Evolutionary conservation across 2,329 filamentous ascomycete species (phyloP).

Genomic region (Hypoxylon sp.): DNA sequence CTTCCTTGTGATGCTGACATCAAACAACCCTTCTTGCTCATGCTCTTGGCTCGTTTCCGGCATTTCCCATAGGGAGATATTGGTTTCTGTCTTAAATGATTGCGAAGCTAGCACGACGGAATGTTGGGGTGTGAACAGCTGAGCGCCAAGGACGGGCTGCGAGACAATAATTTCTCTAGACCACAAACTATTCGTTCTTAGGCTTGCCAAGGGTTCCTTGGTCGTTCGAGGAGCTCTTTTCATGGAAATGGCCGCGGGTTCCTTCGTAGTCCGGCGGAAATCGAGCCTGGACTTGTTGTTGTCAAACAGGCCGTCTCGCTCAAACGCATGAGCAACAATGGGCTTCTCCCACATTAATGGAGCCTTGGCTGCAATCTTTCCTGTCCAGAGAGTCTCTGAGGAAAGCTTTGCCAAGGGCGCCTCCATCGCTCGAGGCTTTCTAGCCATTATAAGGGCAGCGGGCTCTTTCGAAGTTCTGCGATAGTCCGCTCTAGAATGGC

Average conservation of each 20-base stretch:
- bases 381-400: conserved; percentile 55
- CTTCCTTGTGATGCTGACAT: conserved; percentile 39
- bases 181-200: conserved; percentile 33
- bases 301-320: conserved; percentile 43
- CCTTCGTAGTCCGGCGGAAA: conserved; percentile 42
- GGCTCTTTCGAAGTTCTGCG: conserved; percentile 40
- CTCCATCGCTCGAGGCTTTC: conserved; percentile 33
- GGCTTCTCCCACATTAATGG: conserved; percentile 41
- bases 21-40: conserved; percentile 47
- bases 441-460: conserved; percentile 40
- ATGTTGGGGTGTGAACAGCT: conserved; percentile 20
- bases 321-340: conserved; percentile 12
- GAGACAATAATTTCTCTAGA: conserved; percentile 12
- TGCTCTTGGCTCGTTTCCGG: conserved; percentile 17
- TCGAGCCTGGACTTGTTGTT: conserved; percentile 26
- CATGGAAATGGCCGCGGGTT: conserved; percentile 37
- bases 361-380: conserved; percentile 8
- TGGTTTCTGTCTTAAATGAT: neutral
- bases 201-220: conserved; percentile 18
- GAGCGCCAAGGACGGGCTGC: conserved; percentile 4
- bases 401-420: conserved; percentile 50
- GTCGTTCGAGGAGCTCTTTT: conserved; percentile 17
- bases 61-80: conserved; percentile 41
- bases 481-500: conserved; percentile 38
- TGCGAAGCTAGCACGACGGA: neutral